Conservation (phyloP, 2,329 filamentous ascomycete species). For the Ascochyta pisi region DNA sequence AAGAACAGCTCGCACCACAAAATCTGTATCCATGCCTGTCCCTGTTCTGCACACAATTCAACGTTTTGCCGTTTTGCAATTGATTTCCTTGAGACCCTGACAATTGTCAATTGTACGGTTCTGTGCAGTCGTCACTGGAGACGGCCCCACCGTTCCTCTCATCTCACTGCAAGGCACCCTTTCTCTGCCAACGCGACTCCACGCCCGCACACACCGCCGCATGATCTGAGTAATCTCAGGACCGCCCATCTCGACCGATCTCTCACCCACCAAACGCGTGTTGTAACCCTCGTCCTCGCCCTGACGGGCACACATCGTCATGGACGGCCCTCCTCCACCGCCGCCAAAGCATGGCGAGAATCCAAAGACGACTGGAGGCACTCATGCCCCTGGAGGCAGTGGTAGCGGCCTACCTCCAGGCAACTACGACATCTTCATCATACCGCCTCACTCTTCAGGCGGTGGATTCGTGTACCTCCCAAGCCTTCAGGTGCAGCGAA, state of each 20-base stretch:
- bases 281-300: conserved; percentile 28
- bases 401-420: conserved; percentile 75
- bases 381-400: conserved; percentile 26
- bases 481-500: conserved; percentile 81
- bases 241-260: conserved; percentile 1
- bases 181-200: conserved; percentile 32
- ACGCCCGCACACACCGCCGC: conserved; percentile 19
- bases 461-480: conserved; percentile 94
- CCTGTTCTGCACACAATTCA: conserved; percentile 4
- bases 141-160: conserved; percentile 15
- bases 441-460: conserved; percentile 88
- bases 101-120: conserved; percentile 11
- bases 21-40: conserved; percentile 15
- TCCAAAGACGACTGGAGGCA: conserved; percentile 63
- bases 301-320: conserved; percentile 37
- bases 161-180: conserved; percentile 25
- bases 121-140: not conserved
- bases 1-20: conserved; percentile 17
- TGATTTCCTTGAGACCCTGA: conserved; percentile 20
- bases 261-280: conserved; percentile 14
- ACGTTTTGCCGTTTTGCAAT: conserved; percentile 3
- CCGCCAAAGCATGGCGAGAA: conserved; percentile 85
- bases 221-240: conserved; percentile 9
- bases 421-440: conserved; percentile 97
- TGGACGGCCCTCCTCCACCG: conserved; percentile 69